These are phyloP conservation scores for Aspergillus pseudoterreus DNA, from an alignment of 2,329 filamentous ascomycete genomes.

Conservation along the genomic window DNA sequence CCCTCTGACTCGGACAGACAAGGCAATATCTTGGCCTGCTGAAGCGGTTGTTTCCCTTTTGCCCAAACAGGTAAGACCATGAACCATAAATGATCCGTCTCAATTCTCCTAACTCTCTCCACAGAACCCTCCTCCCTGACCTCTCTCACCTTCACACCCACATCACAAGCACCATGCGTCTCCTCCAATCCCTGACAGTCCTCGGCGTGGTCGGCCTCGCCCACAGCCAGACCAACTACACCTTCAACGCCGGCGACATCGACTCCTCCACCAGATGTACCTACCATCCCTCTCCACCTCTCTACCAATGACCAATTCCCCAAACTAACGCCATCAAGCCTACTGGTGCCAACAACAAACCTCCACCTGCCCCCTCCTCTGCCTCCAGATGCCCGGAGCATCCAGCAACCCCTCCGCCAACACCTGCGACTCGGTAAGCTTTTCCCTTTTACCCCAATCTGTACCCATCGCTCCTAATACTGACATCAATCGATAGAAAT, in stretches of 20 bases:
- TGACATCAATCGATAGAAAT: conserved; percentile 25
- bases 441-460: not conserved
- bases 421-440: conserved; percentile 37
- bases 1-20: not conserved
- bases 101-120: not conserved
- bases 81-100: not conserved
- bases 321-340: conserved; percentile 20
- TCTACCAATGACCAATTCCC: not conserved
- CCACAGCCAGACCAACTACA: conserved; percentile 26
- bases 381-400: conserved; percentile 38
- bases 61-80: not conserved
- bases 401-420: conserved; percentile 34
- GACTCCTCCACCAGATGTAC: not conserved
- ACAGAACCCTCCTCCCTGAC: not conserved
- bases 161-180: conserved; percentile 18
- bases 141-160: conserved; percentile 1
- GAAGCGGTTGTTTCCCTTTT: not conserved
- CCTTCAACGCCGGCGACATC: not conserved
- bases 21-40: too few relatives aligned
- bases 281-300: too few relatives aligned
- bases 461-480: not conserved
- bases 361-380: conserved; percentile 43
- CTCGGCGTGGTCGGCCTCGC: conserved; percentile 30
- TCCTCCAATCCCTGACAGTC: conserved; percentile 27
- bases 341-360: conserved; percentile 43